phyloP scores from a whole-genome alignment of 2,329 filamentous ascomycete species.

The Alternaria dauci region DNA sequence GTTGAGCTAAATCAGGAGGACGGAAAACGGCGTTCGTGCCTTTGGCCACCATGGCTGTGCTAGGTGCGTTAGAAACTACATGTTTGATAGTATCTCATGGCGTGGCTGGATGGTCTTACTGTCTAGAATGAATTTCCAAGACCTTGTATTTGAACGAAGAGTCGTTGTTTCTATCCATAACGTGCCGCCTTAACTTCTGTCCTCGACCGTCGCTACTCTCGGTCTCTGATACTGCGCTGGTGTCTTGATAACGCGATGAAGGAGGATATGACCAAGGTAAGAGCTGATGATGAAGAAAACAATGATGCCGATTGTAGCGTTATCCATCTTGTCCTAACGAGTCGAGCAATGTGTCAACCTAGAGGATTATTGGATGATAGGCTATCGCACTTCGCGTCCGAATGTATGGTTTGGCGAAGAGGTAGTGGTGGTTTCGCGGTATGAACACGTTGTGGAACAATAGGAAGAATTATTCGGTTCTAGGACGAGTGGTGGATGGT shows the following conservation, averaged over 20 bases:
- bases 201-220: too few species aligned
- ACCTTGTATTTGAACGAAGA: background rate
- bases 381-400: background rate
- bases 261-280: slow-evolving; percentile 14
- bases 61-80: background rate
- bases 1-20: background rate
- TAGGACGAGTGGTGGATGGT: background rate
- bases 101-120: background rate
- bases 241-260: slow-evolving; percentile 25
- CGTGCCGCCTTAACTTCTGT: background rate
- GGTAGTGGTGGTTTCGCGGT: background rate
- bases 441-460: background rate
- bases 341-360: background rate
- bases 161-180: background rate
- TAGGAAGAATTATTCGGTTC: background rate
- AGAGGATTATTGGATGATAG: background rate
- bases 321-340: slow-evolving; percentile 11
- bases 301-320: slow-evolving; percentile 13
- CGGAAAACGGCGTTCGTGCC: background rate
- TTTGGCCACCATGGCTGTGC: background rate
- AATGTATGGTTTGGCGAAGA: background rate
- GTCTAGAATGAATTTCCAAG: background rate
- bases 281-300: slow-evolving; percentile 24
- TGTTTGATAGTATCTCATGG: background rate
- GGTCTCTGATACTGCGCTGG: slow-evolving; percentile 22